Percentiles rank a stretch among this genome's conserved stretches.
Conservation (phyloP, 2,329 filamentous ascomycete species). For the Byssochlamys sp. region DNA sequence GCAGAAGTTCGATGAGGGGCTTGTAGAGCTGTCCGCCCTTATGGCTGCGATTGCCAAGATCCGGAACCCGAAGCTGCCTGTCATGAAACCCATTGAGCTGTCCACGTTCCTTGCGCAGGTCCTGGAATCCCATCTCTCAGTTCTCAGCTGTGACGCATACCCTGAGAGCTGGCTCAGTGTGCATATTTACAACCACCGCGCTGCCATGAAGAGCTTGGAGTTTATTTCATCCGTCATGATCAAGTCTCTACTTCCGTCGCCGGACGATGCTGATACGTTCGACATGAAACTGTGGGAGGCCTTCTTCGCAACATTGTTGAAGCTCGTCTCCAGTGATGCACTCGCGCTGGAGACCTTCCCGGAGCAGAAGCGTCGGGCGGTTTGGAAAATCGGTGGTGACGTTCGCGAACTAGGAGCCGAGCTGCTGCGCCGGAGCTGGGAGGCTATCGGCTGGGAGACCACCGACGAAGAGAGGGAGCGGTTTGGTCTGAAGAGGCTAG, state of each 20-base stretch:
- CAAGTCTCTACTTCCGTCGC: slow-evolving; percentile 74
- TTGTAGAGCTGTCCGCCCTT: slow-evolving; percentile 80
- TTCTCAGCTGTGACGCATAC: slow-evolving; percentile 81
- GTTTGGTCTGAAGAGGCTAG: slow-evolving; percentile 74
- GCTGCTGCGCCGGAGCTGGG: slow-evolving; percentile 75
- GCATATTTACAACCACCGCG: slow-evolving; percentile 85
- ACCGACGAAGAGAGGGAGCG: slow-evolving; percentile 65
- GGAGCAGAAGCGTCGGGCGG: slow-evolving; percentile 87
- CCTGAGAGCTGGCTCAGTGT: slow-evolving; percentile 83
- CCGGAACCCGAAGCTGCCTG: slow-evolving; percentile 62
- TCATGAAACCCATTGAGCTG: slow-evolving; percentile 68
- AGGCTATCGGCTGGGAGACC: slow-evolving; percentile 93
- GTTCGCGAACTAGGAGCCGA: slow-evolving; percentile 85
- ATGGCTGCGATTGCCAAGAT: slow-evolving; percentile 72
- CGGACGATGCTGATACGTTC: slow-evolving; percentile 84
- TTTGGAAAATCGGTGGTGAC: slow-evolving; percentile 98
- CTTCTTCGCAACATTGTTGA: slow-evolving; percentile 82
- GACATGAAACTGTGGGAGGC: slow-evolving; percentile 89
- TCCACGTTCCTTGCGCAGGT: slow-evolving; percentile 66
- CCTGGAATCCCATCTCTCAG: slow-evolving; percentile 77
- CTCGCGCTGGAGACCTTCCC: slow-evolving; percentile 91
- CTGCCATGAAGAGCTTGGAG: slow-evolving; percentile 74
- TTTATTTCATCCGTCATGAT: slow-evolving; percentile 70
- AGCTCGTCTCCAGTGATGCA: slow-evolving; percentile 77
- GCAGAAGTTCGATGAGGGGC: slow-evolving; percentile 68